Evolutionary conservation across 1,284 basidiomycete species (phyloP), one percentile per base, ranked within the genome.

Genomic region (Irpex rosettiformis): DNA sequence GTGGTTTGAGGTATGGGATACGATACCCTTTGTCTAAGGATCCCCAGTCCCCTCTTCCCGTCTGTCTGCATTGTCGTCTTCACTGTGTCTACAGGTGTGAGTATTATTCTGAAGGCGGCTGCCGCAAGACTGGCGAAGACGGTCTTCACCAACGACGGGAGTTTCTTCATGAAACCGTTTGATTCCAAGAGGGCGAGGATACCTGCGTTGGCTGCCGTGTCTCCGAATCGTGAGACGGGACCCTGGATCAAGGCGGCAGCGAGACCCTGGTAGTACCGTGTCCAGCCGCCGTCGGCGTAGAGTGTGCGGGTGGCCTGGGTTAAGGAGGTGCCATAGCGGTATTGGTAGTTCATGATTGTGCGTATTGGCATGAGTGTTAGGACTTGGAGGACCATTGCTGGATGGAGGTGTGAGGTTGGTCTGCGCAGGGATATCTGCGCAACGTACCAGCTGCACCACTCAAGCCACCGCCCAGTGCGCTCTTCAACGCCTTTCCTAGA

Each of bases 31-130:
- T 81, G 76, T 61, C 76, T 80, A 42, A 96, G 74, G 52, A 96
- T 82, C 28, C 70, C 69, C 58, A 87, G 73, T 0, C 91, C 94
- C 0, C 74, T 72, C 60, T 79, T 83, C 4, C 94, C 94, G 69
- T 94, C 88, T 0, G 94, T 91, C 74, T 96, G 94, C 75, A 96
- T 76, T 0, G 93, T 96, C 5, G 94, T 96, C 80, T 96, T 96
- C 62, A 95, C 70, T 0, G 94, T 94, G 72, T 96, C 94, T 55
- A 96, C 82, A 0, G 94, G 94, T 0, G 91, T 95, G 45, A 96
- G 74, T 13, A 89, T 75, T 84, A 96, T 95, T 43, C 92, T 76
- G 72, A 94, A 94, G 8, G 77, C 77, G 0, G 93, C 92, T 0
- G 91, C 88, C 0, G 85, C 82, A 30, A 86, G 53, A 4, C 83